Base-by-base conservation (phyloP, 2,329 filamentous ascomycete species). In the Curvularia sp. region DNA sequence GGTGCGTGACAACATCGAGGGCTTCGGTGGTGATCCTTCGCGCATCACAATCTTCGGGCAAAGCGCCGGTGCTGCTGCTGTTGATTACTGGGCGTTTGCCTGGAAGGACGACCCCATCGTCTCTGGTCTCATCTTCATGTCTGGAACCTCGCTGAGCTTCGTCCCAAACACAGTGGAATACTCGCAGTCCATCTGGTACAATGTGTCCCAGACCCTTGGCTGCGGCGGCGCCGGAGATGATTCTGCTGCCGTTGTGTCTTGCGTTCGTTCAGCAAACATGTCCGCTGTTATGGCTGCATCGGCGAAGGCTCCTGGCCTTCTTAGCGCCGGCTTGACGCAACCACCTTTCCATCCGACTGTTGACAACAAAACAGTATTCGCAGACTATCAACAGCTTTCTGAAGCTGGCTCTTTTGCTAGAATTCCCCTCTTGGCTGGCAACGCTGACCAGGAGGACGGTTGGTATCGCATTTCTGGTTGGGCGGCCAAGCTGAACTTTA, bases 61-160 rank as follows among this genome's bases (percentile, higher is more conserved):
- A 48, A 73, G 71, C 21, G 74, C 77, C n/a, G 77, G 77, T 27
- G 72, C 70, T 42, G 71, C 77, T 5, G 68, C 77, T 0, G 80
- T 80, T 0, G 82, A 84, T 60, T 82, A 80, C 66, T 83, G 79
- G 74, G 74, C 79, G 0, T 85, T 82, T 50, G 79, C 82, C 0
- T 83, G 79, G 54, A 64, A 65, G 7, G 50, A 78, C 0, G 80
- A 85, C 25, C 81, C 83, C 6, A 84, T 86, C 12, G 79, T 79
- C n/a, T 68, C 75, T 6, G 81, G 77, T 3, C 70, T 83, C 9
- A 81, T 84, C 54, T 72, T 79, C 3, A 75, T 79, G 30, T 85
- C 82, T 3, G 83, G 83, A 2, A 82, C 78, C 3, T 79, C 75
- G 1, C 65, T 76, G 39, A 72, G 71, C 57, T 75, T 70, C 46